phyloP scores from a whole-genome alignment of 2,329 filamentous ascomycete genomes.

The Arthrobotrys megalospora region DNA sequence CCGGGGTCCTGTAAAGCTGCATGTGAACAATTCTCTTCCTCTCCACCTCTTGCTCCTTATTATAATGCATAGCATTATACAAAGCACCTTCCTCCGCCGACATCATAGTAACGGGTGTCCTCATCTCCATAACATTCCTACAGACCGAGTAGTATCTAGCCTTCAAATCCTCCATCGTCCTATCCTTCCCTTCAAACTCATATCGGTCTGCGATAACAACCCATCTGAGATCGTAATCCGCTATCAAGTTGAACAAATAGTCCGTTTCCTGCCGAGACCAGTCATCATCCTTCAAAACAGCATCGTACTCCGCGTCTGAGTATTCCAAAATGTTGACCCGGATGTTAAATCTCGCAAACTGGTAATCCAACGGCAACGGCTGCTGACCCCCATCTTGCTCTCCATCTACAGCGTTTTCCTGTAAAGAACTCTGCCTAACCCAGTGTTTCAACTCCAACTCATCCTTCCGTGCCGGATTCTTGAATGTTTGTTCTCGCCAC shows the following conservation, averaged over 20 bases:
- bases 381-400: slow-evolving; percentile 65
- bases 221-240: slow-evolving; percentile 90
- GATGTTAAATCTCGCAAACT: slow-evolving; percentile 90
- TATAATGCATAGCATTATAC: slow-evolving; percentile 91
- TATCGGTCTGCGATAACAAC: slow-evolving; percentile 93
- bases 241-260: slow-evolving; percentile 82
- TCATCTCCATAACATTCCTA: slow-evolving; percentile 83
- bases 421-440: slow-evolving; percentile 74
- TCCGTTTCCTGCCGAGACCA: slow-evolving; percentile 97
- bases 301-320: slow-evolving; percentile 87
- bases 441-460: slow-evolving; percentile 83
- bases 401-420: slow-evolving; percentile 64
- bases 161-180: slow-evolving; percentile 92
- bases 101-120: slow-evolving; percentile 89
- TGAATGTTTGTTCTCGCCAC: slow-evolving; percentile 71
- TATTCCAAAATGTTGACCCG: slow-evolving; percentile 84
- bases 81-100: slow-evolving; percentile 84
- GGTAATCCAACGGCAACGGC: slow-evolving; percentile 68
- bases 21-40: slow-evolving; percentile 89
- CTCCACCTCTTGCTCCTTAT: slow-evolving; percentile 81
- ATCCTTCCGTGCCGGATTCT: slow-evolving; percentile 82
- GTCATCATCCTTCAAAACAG: slow-evolving; percentile 79
- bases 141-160: slow-evolving; percentile 89
- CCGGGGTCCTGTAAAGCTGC: slow-evolving; percentile 82
- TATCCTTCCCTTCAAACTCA: slow-evolving; percentile 75